Evolutionary conservation across 2,329 filamentous ascomycete genomes (phyloP).

Genomic region (Emydomyces testavorans): DNA sequence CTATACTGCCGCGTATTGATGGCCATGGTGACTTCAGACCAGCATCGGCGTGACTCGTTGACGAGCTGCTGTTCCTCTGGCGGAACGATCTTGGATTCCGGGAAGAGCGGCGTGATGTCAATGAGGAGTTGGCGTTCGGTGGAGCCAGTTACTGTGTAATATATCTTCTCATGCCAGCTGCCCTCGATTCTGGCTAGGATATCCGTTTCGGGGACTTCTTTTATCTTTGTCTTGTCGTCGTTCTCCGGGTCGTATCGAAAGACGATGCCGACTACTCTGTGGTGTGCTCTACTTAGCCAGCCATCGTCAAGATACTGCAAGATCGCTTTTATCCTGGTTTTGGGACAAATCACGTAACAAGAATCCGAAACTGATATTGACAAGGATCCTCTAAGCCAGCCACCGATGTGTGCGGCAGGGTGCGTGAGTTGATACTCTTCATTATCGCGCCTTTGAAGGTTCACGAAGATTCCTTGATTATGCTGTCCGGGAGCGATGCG

Average conservation of each 20-base stretch:
- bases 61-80: constrained; percentile 66
- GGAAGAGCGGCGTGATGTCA: constrained; percentile 72
- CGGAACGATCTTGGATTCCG: constrained; percentile 67
- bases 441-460: constrained; percentile 62
- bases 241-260: constrained; percentile 84
- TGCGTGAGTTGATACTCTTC: constrained; percentile 95
- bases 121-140: constrained; percentile 59
- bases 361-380: constrained; percentile 82
- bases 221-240: constrained; percentile 66
- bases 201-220: constrained; percentile 76
- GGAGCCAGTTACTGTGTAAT: constrained; percentile 43
- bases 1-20: constrained; percentile 73
- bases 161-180: constrained; percentile 66
- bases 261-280: constrained; percentile 80
- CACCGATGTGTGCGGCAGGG: constrained; percentile 83
- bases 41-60: constrained; percentile 82
- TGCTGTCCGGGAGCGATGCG: constrained; percentile 84
- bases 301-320: constrained; percentile 88
- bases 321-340: constrained; percentile 83
- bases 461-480: constrained; percentile 93
- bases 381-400: constrained; percentile 73
- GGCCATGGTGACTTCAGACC: constrained; percentile 75
- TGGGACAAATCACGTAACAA: constrained; percentile 79
- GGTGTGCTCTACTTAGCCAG: constrained; percentile 84
- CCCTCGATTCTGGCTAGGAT: constrained; percentile 73